These are phyloP conservation scores for Abelmoschus esculentus DNA, from an alignment of 345 rosid species.

Conservation along the genomic window DNA sequence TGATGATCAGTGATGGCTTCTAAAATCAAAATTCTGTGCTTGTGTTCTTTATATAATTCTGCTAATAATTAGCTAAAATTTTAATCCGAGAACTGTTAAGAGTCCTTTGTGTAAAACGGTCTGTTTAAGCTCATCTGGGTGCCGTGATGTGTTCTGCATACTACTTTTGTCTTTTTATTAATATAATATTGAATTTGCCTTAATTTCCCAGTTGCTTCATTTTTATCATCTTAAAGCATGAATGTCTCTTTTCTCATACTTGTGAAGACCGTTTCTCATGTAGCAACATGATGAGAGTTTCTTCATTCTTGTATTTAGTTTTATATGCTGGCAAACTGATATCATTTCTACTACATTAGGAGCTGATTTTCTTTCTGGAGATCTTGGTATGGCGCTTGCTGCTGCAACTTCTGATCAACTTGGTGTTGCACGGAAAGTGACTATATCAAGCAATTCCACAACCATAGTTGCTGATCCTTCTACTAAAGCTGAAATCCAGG, in stretches of 20 bases:
- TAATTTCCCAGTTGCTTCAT: neutral
- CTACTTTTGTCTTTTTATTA: neutral
- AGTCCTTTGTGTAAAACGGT: neutral
- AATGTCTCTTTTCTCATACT: neutral
- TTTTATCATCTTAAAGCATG: neutral
- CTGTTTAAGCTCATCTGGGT: neutral
- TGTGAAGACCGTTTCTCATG: neutral
- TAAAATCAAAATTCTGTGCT: neutral
- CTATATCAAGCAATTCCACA: conserved; percentile 64
- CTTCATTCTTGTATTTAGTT: neutral
- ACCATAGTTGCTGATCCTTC: conserved; percentile 76
- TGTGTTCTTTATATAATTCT: neutral
- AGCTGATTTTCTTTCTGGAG: conserved; percentile 80
- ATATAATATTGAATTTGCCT: neutral
- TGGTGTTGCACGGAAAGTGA: conserved; percentile 68
- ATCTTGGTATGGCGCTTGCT: conserved; percentile 49
- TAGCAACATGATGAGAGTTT: neutral
- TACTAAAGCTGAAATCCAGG: conserved; percentile 83
- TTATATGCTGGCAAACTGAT: neutral
- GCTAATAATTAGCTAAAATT: neutral
- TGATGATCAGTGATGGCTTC: neutral
- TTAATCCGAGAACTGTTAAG: neutral
- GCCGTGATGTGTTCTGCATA: neutral
- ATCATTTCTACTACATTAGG: conserved; percentile 34
- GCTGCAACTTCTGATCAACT: conserved; percentile 89